Conservation (phyloP, 768 basidiomycete species). For the Russula sp. region DNA sequence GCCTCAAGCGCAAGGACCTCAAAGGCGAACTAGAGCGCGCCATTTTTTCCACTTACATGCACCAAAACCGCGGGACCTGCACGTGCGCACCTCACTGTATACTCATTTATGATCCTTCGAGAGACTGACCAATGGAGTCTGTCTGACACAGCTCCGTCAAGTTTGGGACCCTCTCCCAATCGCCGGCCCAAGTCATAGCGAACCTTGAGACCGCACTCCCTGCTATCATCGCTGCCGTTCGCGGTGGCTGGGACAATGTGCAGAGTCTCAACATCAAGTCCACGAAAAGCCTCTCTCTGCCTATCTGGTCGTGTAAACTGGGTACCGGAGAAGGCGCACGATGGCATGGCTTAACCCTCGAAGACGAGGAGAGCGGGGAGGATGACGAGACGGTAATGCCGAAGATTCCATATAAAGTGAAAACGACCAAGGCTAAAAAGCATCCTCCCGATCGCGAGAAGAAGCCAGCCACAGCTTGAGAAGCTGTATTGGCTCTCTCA, state of each 20-base stretch:
- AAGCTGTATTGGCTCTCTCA: neutral
- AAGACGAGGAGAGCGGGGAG: conserved; percentile 30
- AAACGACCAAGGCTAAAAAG: conserved; percentile 11
- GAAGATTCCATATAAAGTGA: neutral
- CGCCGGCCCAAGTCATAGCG: conserved; percentile 65
- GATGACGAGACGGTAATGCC: neutral
- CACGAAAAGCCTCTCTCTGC: conserved; percentile 75
- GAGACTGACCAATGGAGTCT: neutral
- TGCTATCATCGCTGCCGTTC: conserved; percentile 62
- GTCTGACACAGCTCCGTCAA: conserved; percentile 70
- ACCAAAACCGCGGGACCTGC: conserved; percentile 91
- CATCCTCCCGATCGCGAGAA: conserved; percentile 19
- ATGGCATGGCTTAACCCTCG: conserved; percentile 51
- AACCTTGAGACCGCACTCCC: conserved; percentile 83
- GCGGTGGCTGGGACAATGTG: conserved; percentile 86
- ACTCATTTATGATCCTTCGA: conserved; percentile 1
- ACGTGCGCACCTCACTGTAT: conserved; percentile 55
- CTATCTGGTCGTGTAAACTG: conserved; percentile 85
- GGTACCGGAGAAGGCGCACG: conserved; percentile 55
- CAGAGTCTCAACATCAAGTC: conserved; percentile 91
- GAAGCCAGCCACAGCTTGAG: conserved; percentile 40
- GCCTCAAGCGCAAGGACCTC: conserved; percentile 80
- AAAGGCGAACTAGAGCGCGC: conserved; percentile 92
- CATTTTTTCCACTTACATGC: conserved; percentile 92
- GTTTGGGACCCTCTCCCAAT: conserved; percentile 71